Evolutionary conservation across 2,329 filamentous ascomycete genomes (phyloP), one percentile per base, ranked within the genome.

Genomic region (Botrytis pseudocinerea): DNA sequence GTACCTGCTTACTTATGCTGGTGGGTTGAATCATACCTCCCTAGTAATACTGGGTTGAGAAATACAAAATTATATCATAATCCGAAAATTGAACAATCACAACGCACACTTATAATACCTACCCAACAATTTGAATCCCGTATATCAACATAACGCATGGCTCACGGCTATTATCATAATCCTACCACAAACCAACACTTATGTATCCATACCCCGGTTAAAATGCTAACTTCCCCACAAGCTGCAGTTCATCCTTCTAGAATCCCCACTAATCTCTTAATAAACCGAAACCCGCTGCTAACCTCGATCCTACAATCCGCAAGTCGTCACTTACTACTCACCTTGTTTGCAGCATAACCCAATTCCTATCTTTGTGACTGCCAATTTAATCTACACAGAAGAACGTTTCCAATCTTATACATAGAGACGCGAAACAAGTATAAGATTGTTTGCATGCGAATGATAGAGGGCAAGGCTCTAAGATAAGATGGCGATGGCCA

Each of bases 401-500:
- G 65, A 68, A 32, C 42, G n/a, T 57, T 57, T 20, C 25, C 32
- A 57, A 25, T 25, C 51, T 57, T 57, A 18, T 71, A 65, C 44
- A 28, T 32, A 71, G 42, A 40, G 59, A 64, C 32, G 28, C 35
- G 22, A 32, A 32, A 35, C 20, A 60, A 71, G 38, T n/a, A 51
- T 32, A 25, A 14, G 59, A 28, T 28, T 65, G 48, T 35, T n/a
- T 35, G 35, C 48, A 44, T 10, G 32, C 62, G 70, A 54, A 66
- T 54, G 44, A 70, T 70, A 48, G 44, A 38, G 40, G 32, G 38
- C 20, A 42, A 38, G 20, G 32, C 48, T 46, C 32, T 35, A 38
- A 54, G 28, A 70, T 63, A 73, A 70, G 57, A 73, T 74, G 75
- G 77, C 74, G 46, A 91, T 91, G 89, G 89, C 89, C 80, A 90